Conservation (phyloP, 2,329 filamentous ascomycete genomes). For the Phoma sp. region DNA sequence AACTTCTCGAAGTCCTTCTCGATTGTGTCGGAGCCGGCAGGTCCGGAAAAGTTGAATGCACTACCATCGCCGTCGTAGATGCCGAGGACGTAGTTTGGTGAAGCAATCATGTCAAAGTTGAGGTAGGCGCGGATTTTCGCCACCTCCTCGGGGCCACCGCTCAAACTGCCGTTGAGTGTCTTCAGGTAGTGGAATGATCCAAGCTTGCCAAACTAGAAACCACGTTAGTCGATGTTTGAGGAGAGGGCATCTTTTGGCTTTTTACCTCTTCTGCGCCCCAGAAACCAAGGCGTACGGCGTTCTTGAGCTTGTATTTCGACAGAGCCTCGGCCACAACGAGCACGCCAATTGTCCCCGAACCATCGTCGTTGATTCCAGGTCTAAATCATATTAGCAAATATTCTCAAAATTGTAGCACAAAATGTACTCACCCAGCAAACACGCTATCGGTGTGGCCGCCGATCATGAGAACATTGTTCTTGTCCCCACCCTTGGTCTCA, state of each 20-base stretch:
- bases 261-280: constrained; percentile 47
- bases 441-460: constrained; percentile 51
- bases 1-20: constrained; percentile 46
- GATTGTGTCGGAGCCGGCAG: constrained; percentile 43
- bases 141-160: constrained; percentile 38
- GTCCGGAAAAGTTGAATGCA: constrained; percentile 47
- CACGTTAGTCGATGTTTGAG: too few species aligned
- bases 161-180: constrained; percentile 42
- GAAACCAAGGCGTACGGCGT: constrained; percentile 50
- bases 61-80: constrained; percentile 50
- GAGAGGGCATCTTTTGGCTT: too few species aligned
- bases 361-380: constrained; percentile 52
- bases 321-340: constrained; percentile 48
- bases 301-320: constrained; percentile 48
- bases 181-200: constrained; percentile 49
- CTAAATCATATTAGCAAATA: too few species aligned
- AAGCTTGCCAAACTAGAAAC: constrained; percentile 41
- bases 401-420: too few species aligned
- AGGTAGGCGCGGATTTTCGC: constrained; percentile 50
- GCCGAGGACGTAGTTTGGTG: constrained; percentile 48
- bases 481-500: constrained; percentile 49
- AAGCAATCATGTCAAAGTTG: constrained; percentile 53
- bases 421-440: constrained; percentile 38
- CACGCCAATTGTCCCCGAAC: constrained; percentile 48
- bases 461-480: constrained; percentile 49